These are phyloP conservation scores for Fibroporia radiculosa DNA, from an alignment of 768 basidiomycete genomes.

Conservation along the genomic window DNA sequence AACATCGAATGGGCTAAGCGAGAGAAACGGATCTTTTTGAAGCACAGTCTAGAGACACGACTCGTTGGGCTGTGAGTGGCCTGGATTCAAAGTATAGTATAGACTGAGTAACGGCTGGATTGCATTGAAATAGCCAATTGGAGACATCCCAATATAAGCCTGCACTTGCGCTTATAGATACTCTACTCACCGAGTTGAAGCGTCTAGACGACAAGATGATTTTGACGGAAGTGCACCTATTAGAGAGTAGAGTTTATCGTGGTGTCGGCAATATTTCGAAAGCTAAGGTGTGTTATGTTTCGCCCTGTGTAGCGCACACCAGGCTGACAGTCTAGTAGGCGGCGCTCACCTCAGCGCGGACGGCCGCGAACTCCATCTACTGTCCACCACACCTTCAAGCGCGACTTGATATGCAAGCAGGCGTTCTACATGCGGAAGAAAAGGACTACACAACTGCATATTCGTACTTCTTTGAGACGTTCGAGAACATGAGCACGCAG, in stretches of 20 bases:
- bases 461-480: slow-evolving; percentile 96
- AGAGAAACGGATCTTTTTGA: slow-evolving; percentile 93
- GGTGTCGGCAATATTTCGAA: slow-evolving; percentile 86
- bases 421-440: slow-evolving; percentile 91
- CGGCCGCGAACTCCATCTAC: slow-evolving; percentile 94
- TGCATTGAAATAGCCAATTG: slow-evolving; percentile 44
- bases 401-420: slow-evolving; percentile 58
- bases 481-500: slow-evolving; percentile 78
- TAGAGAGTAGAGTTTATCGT: slow-evolving; percentile 88
- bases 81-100: slow-evolving; percentile 4
- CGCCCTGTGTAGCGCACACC: not conserved
- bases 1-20: slow-evolving; percentile 88
- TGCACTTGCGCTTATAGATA: slow-evolving; percentile 76
- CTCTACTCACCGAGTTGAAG: slow-evolving; percentile 86
- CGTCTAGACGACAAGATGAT: slow-evolving; percentile 97
- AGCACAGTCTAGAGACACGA: slow-evolving; percentile 88
- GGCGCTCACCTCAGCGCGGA: slow-evolving; percentile 82
- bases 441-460: slow-evolving; percentile 97
- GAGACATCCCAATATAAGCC: slow-evolving; percentile 70
- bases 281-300: slow-evolving; percentile 57
- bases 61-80: slow-evolving; percentile 61
- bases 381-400: slow-evolving; percentile 68
- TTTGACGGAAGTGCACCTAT: slow-evolving; percentile 90
- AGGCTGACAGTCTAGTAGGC: slow-evolving; percentile 38
- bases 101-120: not conserved